Conservation (phyloP, 768 basidiomycete species). For the Leucocoprinus leucothites region DNA sequence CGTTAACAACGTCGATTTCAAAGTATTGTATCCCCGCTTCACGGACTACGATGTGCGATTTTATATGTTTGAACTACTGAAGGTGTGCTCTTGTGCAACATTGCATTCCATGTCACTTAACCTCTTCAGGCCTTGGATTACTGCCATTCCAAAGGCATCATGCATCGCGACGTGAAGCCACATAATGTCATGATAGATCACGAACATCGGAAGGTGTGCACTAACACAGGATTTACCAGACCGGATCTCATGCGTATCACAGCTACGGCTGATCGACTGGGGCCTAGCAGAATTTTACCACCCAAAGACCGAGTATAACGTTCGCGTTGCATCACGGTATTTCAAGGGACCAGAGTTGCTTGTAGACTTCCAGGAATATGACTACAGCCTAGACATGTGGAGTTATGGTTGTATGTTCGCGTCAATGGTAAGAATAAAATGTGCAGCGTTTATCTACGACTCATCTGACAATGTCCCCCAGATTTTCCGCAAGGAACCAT, state of each 20-base stretch:
- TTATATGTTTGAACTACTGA: conserved; percentile 96
- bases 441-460: conserved; percentile 9
- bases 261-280: conserved; percentile 98
- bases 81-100: conserved; percentile 42
- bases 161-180: conserved; percentile 98
- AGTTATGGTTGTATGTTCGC: conserved; percentile 99
- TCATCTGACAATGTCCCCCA: conserved; percentile 26
- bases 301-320: conserved; percentile 96
- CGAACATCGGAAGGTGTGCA: conserved; percentile 82
- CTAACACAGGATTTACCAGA: conserved; percentile 5
- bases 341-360: conserved; percentile 97
- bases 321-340: conserved; percentile 94
- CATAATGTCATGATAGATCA: conserved; percentile 99
- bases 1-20: conserved; percentile 98
- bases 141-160: conserved; percentile 98
- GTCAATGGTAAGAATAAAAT: conserved; percentile 70
- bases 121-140: conserved; percentile 80
- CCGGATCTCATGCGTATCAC: conserved; percentile 14
- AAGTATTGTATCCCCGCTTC: conserved; percentile 92
- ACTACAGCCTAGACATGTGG: conserved; percentile 99
- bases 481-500: conserved; percentile 99
- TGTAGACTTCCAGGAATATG: conserved; percentile 98
- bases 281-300: conserved; percentile 99
- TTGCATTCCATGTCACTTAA: conserved; percentile 15
- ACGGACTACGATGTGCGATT: conserved; percentile 93